Conservation (phyloP, 1,284 basidiomycete genomes). For the Sporisorium reilianum region DNA sequence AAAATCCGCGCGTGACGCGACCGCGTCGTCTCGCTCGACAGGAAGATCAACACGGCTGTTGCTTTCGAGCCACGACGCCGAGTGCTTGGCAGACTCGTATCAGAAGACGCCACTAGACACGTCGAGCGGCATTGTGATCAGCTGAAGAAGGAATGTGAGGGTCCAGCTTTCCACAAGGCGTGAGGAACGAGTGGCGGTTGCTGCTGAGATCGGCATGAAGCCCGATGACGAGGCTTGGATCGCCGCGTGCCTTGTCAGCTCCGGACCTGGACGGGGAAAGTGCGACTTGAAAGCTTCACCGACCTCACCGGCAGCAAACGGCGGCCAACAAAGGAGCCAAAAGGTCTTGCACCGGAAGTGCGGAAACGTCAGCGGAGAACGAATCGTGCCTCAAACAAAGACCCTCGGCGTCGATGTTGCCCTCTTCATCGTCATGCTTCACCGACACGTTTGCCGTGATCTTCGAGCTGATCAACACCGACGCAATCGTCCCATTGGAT, state of each 20-base stretch:
- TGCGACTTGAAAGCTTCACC: conserved; percentile 2
- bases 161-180: background rate
- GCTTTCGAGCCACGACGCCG: background rate
- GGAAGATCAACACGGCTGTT: conserved; percentile 1
- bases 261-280: background rate
- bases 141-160: background rate
- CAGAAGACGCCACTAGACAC: background rate
- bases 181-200: background rate
- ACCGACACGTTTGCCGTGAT: background rate
- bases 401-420: background rate
- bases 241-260: background rate
- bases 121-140: background rate
- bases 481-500: no score
- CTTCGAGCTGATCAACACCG: background rate
- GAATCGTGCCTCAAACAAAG: background rate
- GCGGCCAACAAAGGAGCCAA: conserved; percentile 1
- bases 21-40: no score
- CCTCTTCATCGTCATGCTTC: no score
- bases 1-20: background rate
- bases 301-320: background rate
- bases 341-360: background rate
- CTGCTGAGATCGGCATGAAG: background rate
- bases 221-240: background rate
- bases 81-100: background rate
- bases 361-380: conserved; percentile 9